Evolutionary conservation across 1,284 basidiomycete species (phyloP), one percentile per base, ranked within the genome.

Genomic region (Sanghuangporus baumii): DNA sequence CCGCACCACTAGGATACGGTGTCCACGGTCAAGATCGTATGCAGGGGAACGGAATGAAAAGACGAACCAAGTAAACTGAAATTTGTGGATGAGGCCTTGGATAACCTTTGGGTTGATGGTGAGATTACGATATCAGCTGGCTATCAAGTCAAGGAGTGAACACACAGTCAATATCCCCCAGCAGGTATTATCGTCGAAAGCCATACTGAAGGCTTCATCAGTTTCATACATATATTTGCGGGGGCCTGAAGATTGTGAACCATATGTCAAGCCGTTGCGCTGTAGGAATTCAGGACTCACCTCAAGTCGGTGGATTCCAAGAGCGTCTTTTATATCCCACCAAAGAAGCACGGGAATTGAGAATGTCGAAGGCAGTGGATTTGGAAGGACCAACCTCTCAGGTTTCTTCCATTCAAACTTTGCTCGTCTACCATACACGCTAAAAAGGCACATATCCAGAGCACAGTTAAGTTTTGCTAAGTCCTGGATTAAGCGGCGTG

Each of bases 131-230:
- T 7, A 18, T 11, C 20, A 38, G 43, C 51, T 48, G 37, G 67
- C 65, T 65, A 65, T 66, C 20, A 68, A 55, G 16, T 57, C 23
- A 31, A 41, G 43, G 8, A 26, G 9, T 54, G 40, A 52, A 59
- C 66, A 31, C 60, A 85, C 84, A 87, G 90, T 90, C 77, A 85
- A 83, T 37, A 90, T 70, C 7, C 88, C 88, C 85, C 89, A 91
- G 20, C 82, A 69, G 3, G 86, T 62, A 88, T 87, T 64, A 84
- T 76, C 55, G 75, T 65, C 36, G 82, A 86, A 18, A 89, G 73
- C 86, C 83, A 86, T 55, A 87, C 72, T 1, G 83, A 86, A 0
- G 87, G 87, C 1, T 85, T 77, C 18, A 90, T 75, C 26, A 84
- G 81, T 71, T 89, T 91, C 60, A 91, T 73, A 69, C 90, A 82